Conservation (phyloP, 257 asterid species). For the Nicotiana paniculata region DNA sequence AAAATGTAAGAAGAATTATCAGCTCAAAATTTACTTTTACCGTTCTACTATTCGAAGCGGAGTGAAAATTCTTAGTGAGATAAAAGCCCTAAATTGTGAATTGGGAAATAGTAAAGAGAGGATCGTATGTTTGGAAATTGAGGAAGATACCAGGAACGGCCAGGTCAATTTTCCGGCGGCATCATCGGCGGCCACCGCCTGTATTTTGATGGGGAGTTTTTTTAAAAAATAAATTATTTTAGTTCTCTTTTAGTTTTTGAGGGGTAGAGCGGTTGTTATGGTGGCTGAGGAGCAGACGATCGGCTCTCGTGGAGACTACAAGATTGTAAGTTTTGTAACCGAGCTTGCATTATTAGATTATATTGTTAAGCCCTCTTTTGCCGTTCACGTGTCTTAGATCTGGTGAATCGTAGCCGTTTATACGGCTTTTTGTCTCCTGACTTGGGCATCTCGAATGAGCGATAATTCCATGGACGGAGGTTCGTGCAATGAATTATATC, state of each 20-base stretch:
- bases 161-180: slow-evolving; percentile 20
- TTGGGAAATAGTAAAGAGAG: neutral
- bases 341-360: slow-evolving; percentile 8
- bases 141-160: neutral
- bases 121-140: neutral
- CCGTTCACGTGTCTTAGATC: slow-evolving; percentile 1
- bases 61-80: neutral
- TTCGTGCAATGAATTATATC: too few relatives aligned
- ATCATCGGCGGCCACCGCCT: slow-evolving; percentile 10
- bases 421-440: neutral
- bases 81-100: neutral
- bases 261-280: neutral
- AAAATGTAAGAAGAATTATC: neutral
- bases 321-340: neutral
- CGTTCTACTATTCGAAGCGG: neutral
- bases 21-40: neutral
- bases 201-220: neutral
- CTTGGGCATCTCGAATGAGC: neutral
- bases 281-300: slow-evolving; percentile 38
- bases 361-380: neutral
- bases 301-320: slow-evolving; percentile 25
- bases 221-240: neutral
- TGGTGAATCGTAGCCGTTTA: slow-evolving; percentile 1
- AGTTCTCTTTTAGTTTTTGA: neutral
- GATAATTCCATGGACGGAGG: neutral